These are phyloP conservation scores for Bolboschoenus planiculmis DNA, from an alignment of 176 grass and related monocot genomes.

Conservation along the genomic window DNA sequence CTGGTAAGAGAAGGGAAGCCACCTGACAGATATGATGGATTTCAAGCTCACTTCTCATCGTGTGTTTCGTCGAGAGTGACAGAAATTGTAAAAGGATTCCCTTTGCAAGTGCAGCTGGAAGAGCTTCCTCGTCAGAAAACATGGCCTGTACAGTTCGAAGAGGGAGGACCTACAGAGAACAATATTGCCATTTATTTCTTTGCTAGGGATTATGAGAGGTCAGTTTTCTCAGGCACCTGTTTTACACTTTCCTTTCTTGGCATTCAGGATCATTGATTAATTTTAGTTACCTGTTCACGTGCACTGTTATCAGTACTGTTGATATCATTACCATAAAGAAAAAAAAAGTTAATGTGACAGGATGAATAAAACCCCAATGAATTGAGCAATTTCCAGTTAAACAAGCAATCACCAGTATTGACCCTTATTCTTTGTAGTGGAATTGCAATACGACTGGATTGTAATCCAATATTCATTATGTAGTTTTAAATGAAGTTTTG, in stretches of 20 bases:
- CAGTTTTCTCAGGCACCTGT: background rate
- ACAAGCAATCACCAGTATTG: background rate
- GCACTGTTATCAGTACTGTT: background rate
- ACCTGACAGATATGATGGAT: conserved; percentile 69
- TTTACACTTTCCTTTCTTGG: background rate
- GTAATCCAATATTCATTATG: background rate
- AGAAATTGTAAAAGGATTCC: conserved; percentile 61
- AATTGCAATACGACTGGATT: background rate
- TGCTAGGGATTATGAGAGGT: conserved; percentile 83
- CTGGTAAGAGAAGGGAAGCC: conserved; percentile 47
- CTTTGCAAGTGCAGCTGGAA: conserved; percentile 64
- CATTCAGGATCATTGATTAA: background rate
- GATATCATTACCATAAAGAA: background rate
- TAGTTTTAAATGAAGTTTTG: background rate
- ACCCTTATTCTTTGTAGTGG: background rate
- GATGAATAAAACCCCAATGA: background rate
- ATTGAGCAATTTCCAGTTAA: no score
- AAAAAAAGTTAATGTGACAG: background rate
- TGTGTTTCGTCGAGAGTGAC: conserved; percentile 54
- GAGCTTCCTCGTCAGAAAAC: conserved; percentile 70
- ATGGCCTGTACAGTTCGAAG: conserved; percentile 70
- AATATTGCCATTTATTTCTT: conserved; percentile 93
- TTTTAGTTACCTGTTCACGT: background rate
- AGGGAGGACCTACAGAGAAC: conserved; percentile 55
- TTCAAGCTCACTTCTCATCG: conserved; percentile 89